These are phyloP conservation scores for Gloeopeniophorella convolvens DNA, from an alignment of 768 basidiomycete species.

Conservation along the genomic window DNA sequence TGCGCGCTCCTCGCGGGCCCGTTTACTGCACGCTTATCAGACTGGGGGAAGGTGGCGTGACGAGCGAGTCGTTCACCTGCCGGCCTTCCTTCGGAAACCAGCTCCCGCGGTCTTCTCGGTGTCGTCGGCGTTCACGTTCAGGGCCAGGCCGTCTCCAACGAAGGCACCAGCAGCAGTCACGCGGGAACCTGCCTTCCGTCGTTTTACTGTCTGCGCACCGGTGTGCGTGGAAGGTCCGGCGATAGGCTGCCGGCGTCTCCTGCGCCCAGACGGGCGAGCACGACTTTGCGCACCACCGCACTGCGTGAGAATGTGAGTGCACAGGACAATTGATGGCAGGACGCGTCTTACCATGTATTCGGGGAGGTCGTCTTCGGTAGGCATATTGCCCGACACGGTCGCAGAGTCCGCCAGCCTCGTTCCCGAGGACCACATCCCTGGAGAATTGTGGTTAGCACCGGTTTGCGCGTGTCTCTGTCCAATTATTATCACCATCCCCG, in stretches of 20 bases:
- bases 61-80: constrained; percentile 39
- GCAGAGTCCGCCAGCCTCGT: constrained; percentile 61
- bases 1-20: constrained; percentile 74
- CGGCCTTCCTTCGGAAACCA: constrained; percentile 68
- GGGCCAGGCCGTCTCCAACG: constrained; percentile 44
- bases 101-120: constrained; percentile 41
- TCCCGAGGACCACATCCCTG: constrained; percentile 82
- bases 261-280: constrained; percentile 45
- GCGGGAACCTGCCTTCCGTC: constrained; percentile 65
- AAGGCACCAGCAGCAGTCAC: constrained; percentile 60
- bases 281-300: constrained; percentile 76
- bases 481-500: constrained; percentile 59
- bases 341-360: constrained; percentile 61
- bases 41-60: background rate
- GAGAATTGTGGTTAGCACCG: too few species aligned
- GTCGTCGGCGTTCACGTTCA: constrained; percentile 38
- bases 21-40: constrained; percentile 43
- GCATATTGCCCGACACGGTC: constrained; percentile 42
- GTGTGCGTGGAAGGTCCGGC: constrained; percentile 50
- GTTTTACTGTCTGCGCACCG: constrained; percentile 57
- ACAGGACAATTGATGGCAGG: background rate
- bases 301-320: constrained; percentile 30
- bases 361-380: constrained; percentile 54
- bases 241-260: constrained; percentile 34
- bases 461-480: too few species aligned